Base-by-base conservation (phyloP, 176 grass and related monocot species). In the Saccharum officinarum region DNA sequence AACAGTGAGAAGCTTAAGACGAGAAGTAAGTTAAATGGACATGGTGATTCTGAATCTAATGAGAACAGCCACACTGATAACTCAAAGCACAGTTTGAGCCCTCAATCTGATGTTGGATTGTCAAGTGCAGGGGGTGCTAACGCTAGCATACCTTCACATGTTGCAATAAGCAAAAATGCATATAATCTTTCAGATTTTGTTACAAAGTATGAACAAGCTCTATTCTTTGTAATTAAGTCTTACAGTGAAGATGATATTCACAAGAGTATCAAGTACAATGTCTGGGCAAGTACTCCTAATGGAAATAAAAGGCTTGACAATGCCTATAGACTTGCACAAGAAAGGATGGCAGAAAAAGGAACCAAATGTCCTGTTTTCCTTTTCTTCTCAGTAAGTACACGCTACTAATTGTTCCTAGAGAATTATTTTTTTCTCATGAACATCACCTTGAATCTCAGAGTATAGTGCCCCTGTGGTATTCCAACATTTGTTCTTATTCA, bases 161-260 rank as follows among this genome's bases (percentile, higher is more conserved):
- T 69, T 78, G 26, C 34, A 57, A 68, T 92, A 65, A 89, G 71
- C 55, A 88, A 70, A 77, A 91, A 89, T 74, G 73, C 86, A 86
- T 95, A 84, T 74, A 95, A 94, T 84, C 59, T 69, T 86, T 54
- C 84, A 82, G 92, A 94, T 89, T 97, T 97, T 80, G 84, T 76
- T 57, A 92, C 90, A 11, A 95, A 89, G 34, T 93, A 93, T 86
- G 88, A 93, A 31, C 90, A 97, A 52, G 92, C 95, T 83, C 76
- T 93, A n/a, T 97, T 91, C 83, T 97, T 97, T 84, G 90, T 97
- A 44, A 97, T 97, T 79, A 97, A 97, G 84, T 97, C 95, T 80
- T 97, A 97, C 54, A 97, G 95, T 5, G 95, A 97, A 85, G 95
- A 97, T 86, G 95, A 97, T 89, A 87, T 97, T 78, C 95, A 97